These are phyloP conservation scores for Achaetomiella virescens DNA, from an alignment of 495 filamentous ascomycete species.

Conservation along the genomic window DNA sequence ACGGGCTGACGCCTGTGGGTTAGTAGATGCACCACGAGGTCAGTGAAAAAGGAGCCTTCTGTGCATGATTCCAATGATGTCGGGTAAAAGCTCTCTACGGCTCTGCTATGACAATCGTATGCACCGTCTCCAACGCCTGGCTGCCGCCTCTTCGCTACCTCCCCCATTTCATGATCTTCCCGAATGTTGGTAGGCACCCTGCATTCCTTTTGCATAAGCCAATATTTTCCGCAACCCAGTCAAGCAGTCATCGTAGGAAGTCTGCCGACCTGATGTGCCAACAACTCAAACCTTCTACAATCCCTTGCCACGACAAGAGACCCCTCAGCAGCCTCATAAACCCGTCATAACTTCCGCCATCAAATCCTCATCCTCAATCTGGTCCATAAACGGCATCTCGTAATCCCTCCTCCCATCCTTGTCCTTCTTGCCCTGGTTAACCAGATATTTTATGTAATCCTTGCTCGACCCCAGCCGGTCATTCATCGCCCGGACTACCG, in stretches of 20 bases:
- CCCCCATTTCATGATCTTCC: not conserved
- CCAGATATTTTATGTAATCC: slow-evolving; percentile 50
- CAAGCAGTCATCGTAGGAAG: not conserved
- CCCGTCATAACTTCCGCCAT: slow-evolving; percentile 41
- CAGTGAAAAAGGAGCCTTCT: too few relatives aligned
- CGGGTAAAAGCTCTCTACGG: not conserved
- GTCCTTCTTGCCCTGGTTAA: slow-evolving; percentile 42
- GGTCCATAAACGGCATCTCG: slow-evolving; percentile 25
- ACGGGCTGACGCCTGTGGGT: too few relatives aligned
- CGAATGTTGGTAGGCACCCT: not conserved
- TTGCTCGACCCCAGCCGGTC: slow-evolving; percentile 51
- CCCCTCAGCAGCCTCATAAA: too few relatives aligned
- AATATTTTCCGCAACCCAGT: not conserved
- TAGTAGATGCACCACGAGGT: too few relatives aligned
- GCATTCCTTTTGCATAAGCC: slow-evolving; percentile 6
- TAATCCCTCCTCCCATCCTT: slow-evolving; percentile 4
- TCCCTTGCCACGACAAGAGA: too few relatives aligned
- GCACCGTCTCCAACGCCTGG: slow-evolving; percentile 10
- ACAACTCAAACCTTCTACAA: too few relatives aligned
- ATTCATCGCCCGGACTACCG: slow-evolving; percentile 43
- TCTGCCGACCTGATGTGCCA: not conserved
- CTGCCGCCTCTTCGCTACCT: not conserved
- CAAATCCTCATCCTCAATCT: slow-evolving; percentile 60
- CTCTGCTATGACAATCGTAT: not conserved
- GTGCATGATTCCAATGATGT: not conserved